Evolutionary conservation across 1,284 basidiomycete genomes (phyloP), one percentile per base, ranked within the genome.

Genomic region (Melampsora larici-populina): DNA sequence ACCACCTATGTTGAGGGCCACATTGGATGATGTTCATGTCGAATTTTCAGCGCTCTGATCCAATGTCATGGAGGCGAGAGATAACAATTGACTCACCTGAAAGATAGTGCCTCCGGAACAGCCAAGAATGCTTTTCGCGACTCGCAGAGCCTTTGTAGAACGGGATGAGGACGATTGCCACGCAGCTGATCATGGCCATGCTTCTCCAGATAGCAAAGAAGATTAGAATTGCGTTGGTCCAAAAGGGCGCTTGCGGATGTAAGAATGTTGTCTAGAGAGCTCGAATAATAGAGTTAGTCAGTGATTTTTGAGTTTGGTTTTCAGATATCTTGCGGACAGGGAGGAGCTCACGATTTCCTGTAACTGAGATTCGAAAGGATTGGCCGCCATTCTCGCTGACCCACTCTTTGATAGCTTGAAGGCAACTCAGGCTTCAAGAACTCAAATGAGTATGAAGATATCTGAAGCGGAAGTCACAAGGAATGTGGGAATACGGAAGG

Each of bases 141-240:
- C 55, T 29, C 21, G 55, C 55, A 24, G 55, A 60, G n/a, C 55
- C 55, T 29, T 60, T 60, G 29, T 60, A 60, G 29, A 60, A 60
- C 13, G 55, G 55, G 2, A 60, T 24, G 55, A 60, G n/a, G 5
- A 60, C 29, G 29, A 60, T 29, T 60, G 55, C 55, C 15, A 60
- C 55, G 55, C 55, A 60, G 55, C 8, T 60, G 21, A 60, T 11
- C 55, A 60, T 24, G 29, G 55, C 55, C 8, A 60, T 26, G n/a
- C 8, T 29, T 6, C 55, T 60, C 55, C 55, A 60, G 2, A 60
- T 29, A 29, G 55, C 55, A 29, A 60, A 15, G 1, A 24, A 24
- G 26, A 26, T 60, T 7, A 60, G 15, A 29, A 60, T 24, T 11
- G 21, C 24, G 55, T 13, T 9, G 7, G 55, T 29, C 55, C 55